Evolutionary conservation across 768 basidiomycete genomes (phyloP).

Genomic region (Suillus plorans): DNA sequence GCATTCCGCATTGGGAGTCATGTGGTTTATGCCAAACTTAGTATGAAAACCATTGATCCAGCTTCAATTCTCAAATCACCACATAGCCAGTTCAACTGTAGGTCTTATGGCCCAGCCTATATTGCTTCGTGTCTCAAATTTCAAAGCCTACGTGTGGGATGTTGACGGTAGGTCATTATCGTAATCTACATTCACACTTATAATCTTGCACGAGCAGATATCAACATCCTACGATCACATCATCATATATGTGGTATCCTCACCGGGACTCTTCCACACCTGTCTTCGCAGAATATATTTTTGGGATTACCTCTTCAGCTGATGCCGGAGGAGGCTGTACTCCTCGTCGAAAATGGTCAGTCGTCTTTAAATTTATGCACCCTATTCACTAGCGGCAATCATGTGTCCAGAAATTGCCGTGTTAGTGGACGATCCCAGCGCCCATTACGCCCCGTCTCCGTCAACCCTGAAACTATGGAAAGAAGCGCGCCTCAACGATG

Average conservation of each 20-base stretch:
- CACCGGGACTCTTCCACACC: constrained; percentile 88
- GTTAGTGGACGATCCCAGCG: constrained; percentile 68
- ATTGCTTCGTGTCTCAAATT: constrained; percentile 70
- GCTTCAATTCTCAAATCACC: neutral
- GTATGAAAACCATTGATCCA: neutral
- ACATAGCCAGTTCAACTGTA: too few species aligned
- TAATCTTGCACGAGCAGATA: constrained; percentile 49
- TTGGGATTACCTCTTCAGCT: constrained; percentile 88
- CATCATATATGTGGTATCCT: constrained; percentile 85
- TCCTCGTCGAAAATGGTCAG: constrained; percentile 81
- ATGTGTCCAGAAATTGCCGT: constrained; percentile 64
- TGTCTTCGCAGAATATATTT: constrained; percentile 96
- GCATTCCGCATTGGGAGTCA: constrained; percentile 6
- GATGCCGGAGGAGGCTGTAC: constrained; percentile 88
- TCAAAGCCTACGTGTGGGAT: constrained; percentile 87
- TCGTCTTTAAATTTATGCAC: neutral
- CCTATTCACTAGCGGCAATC: constrained; percentile 2
- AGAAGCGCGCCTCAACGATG: constrained; percentile 42
- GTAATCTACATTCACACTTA: neutral
- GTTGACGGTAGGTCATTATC: constrained; percentile 57
- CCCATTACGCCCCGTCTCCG: constrained; percentile 50
- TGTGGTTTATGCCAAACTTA: neutral
- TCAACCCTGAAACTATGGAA: constrained; percentile 56
- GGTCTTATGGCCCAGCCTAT: constrained; percentile 33
- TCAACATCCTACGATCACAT: constrained; percentile 72